These are phyloP conservation scores for Dichotomocladium elegans DNA, from an alignment of 371 early-diverging fungal genomes.

Conservation along the genomic window DNA sequence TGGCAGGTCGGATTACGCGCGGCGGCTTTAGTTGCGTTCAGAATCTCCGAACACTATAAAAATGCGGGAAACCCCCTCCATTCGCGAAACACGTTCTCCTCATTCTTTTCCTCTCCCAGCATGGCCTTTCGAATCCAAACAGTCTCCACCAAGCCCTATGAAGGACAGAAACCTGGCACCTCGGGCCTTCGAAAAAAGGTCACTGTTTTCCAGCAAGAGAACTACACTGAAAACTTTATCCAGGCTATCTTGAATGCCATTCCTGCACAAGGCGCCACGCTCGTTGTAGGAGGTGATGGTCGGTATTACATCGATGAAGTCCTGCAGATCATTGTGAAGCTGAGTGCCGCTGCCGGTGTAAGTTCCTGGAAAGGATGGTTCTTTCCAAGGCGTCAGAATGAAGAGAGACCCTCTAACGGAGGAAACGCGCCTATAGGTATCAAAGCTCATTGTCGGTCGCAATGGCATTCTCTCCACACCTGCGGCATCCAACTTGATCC, in stretches of 20 bases:
- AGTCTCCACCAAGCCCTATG: constrained; percentile 66
- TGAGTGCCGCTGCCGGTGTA: constrained; percentile 88
- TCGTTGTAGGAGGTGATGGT: constrained; percentile 97
- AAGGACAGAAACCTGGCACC: constrained; percentile 97
- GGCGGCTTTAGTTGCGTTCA: too few species aligned
- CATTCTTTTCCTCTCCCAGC: constrained; percentile 4
- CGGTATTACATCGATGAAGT: constrained; percentile 86
- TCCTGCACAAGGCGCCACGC: constrained; percentile 73
- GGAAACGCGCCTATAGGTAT: too few species aligned
- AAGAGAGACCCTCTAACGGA: too few species aligned
- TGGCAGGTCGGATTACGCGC: too few species aligned
- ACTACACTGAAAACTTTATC: constrained; percentile 97
- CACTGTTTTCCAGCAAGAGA: constrained; percentile 88
- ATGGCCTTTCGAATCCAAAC: constrained; percentile 41
- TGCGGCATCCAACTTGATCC: constrained; percentile 93
- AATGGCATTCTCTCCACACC: constrained; percentile 96
- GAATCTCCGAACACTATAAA: too few species aligned
- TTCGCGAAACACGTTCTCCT: background rate
- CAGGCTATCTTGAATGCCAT: constrained; percentile 82
- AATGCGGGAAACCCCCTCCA: too few species aligned
- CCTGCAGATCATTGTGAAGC: constrained; percentile 82
- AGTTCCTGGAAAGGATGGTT: constrained; percentile 18
- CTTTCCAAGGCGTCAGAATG: too few species aligned
- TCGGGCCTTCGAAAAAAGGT: constrained; percentile 94
- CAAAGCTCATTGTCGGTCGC: constrained; percentile 87